These are phyloP conservation scores for Apophysomyces elegans DNA, from an alignment of 371 early-diverging fungal genomes.

Conservation along the genomic window DNA sequence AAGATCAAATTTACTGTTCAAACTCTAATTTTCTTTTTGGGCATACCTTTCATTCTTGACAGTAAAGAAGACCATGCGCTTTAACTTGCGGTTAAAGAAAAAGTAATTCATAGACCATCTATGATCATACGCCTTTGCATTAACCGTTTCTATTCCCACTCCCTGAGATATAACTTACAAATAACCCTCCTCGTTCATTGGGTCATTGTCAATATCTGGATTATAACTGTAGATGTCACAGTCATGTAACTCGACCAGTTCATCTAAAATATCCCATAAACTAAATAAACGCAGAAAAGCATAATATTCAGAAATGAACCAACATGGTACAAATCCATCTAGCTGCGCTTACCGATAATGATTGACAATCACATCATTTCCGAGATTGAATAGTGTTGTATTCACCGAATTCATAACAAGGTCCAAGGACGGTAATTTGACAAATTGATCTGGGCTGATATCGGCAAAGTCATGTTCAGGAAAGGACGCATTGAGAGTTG, in stretches of 20 bases:
- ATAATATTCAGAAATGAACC: background rate
- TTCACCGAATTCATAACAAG: conserved; percentile 84
- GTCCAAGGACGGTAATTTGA: conserved; percentile 71
- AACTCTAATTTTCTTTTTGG: background rate
- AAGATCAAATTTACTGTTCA: background rate
- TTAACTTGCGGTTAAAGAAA: conserved; percentile 88
- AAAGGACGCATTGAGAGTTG: conserved; percentile 91
- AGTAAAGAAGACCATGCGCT: conserved; percentile 89
- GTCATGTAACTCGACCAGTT: conserved; percentile 76
- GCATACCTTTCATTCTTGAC: conserved; percentile 81
- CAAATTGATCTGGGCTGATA: conserved; percentile 85
- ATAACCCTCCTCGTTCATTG: conserved; percentile 75
- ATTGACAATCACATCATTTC: conserved; percentile 65
- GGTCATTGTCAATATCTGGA: conserved; percentile 87
- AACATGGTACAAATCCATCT: background rate
- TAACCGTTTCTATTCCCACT: no score
- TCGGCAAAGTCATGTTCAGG: conserved; percentile 96
- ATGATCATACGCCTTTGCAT: background rate
- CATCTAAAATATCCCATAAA: conserved; percentile 87
- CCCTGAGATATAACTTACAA: conserved; percentile 33
- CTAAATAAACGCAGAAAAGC: conserved; percentile 4
- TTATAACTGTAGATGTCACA: conserved; percentile 88
- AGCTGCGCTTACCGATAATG: conserved; percentile 36
- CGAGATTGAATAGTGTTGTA: conserved; percentile 83
- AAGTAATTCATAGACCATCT: conserved; percentile 96